phyloP scores from a whole-genome alignment of 768 basidiomycete genomes.

The Lyophyllum decastes region DNA sequence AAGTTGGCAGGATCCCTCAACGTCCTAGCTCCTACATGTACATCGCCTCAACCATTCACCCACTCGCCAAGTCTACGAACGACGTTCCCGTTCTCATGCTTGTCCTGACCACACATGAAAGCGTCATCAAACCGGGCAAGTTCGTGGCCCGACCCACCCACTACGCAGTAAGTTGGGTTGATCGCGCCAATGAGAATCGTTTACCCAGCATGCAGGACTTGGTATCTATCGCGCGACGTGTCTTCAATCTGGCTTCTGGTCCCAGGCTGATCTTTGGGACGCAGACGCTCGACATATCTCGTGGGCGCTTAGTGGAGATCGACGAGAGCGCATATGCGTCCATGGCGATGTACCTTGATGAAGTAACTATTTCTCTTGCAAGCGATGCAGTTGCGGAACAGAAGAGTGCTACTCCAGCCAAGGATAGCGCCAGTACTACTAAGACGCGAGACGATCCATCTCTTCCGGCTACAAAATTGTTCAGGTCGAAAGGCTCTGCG shows the following conservation, averaged over 20 bases:
- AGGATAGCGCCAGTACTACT: not conserved
- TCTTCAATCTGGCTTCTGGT: conserved; percentile 18
- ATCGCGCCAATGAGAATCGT: not conserved
- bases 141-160: conserved; percentile 26
- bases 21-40: conserved; percentile 21
- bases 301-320: conserved; percentile 27
- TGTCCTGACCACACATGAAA: conserved; percentile 11
- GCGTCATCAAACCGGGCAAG: conserved; percentile 13
- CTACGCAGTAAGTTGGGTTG: conserved; percentile 20
- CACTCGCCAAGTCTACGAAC: conserved; percentile 12
- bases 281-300: conserved; percentile 29
- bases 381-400: too few species aligned
- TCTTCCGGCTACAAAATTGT: not conserved
- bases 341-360: conserved; percentile 26
- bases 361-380: conserved; percentile 23
- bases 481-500: not conserved
- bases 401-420: too few species aligned
- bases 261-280: conserved; percentile 20
- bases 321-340: conserved; percentile 31
- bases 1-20: too few species aligned
- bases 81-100: conserved; percentile 29
- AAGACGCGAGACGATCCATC: not conserved
- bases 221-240: conserved; percentile 9
- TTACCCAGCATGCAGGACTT: conserved; percentile 22
- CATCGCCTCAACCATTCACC: conserved; percentile 20